These are phyloP conservation scores for Amanita pseudoporphyria DNA, from an alignment of 768 basidiomycete species.

Conservation along the genomic window DNA sequence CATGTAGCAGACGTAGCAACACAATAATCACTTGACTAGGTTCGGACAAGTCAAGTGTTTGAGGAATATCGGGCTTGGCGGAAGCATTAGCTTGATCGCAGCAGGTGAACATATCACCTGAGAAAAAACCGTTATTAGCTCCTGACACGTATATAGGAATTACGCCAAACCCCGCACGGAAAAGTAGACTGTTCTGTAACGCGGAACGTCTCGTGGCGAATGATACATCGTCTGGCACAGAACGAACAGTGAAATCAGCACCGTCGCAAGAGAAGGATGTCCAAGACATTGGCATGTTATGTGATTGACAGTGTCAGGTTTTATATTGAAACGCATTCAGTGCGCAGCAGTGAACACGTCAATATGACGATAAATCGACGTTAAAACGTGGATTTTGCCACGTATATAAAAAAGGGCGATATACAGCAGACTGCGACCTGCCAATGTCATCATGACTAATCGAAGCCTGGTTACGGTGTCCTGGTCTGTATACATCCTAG, in stretches of 20 bases:
- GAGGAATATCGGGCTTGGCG: slow-evolving; percentile 15
- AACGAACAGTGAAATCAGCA: slow-evolving; percentile 48
- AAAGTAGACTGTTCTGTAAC: slow-evolving; percentile 49
- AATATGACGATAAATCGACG: background rate
- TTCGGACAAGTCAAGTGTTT: slow-evolving; percentile 48
- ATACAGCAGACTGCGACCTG: background rate
- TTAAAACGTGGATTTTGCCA: background rate
- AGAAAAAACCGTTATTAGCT: slow-evolving; percentile 11
- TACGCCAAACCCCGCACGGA: slow-evolving; percentile 33
- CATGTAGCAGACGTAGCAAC: slow-evolving; percentile 48
- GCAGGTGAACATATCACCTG: slow-evolving; percentile 63
- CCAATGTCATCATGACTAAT: background rate
- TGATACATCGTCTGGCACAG: slow-evolving; percentile 37
- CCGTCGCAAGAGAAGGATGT: slow-evolving; percentile 32
- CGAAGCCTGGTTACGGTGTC: slow-evolving; percentile 1
- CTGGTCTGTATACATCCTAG: slow-evolving; percentile 12
- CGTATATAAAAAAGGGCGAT: background rate
- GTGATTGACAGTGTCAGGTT: background rate
- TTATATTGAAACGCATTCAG: background rate
- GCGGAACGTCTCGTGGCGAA: slow-evolving; percentile 42
- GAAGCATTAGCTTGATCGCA: slow-evolving; percentile 27
- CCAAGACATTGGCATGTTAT: slow-evolving; percentile 1
- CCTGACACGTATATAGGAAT: background rate
- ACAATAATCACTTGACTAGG: slow-evolving; percentile 34
- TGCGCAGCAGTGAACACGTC: background rate